These are phyloP conservation scores for Cutaneotrichosporon sp. DNA, from an alignment of 1,284 basidiomycete genomes.

Conservation along the genomic window DNA sequence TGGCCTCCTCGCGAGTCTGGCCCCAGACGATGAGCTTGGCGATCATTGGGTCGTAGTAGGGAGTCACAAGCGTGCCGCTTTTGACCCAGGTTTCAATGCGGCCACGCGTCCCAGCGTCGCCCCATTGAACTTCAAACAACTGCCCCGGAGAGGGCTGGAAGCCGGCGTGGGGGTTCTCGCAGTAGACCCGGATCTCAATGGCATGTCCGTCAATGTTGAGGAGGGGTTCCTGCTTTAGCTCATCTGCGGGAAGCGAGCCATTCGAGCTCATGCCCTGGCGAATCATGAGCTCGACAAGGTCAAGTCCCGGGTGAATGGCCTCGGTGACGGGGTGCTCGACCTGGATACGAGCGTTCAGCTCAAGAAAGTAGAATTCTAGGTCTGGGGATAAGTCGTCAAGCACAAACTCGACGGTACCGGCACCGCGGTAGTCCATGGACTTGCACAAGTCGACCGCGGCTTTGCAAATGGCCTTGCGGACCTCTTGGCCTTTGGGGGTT, in stretches of 20 bases:
- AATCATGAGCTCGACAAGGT: conserved; percentile 93
- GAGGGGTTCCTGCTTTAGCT: conserved; percentile 40
- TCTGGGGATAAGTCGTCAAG: conserved; percentile 81
- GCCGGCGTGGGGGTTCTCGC: conserved; percentile 98
- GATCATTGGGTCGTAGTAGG: conserved; percentile 58
- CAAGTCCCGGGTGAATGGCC: conserved; percentile 93
- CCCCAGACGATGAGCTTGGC: conserved; percentile 36
- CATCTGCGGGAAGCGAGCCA: conserved; percentile 52
- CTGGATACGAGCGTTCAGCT: conserved; percentile 98
- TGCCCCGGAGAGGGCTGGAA: conserved; percentile 84
- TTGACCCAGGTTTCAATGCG: conserved; percentile 40
- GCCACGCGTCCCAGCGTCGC: conserved; percentile 30
- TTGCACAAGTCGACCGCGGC: conserved; percentile 96
- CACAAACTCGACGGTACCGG: conserved; percentile 97
- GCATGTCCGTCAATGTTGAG: conserved; percentile 98
- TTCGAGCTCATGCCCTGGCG: conserved; percentile 94
- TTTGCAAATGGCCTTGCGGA: conserved; percentile 95
- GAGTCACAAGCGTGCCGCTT: conserved; percentile 52
- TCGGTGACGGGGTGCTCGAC: conserved; percentile 99
- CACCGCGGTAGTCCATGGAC: conserved; percentile 97
- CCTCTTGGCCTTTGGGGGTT: conserved; percentile 75
- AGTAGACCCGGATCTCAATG: conserved; percentile 97
- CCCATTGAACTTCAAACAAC: conserved; percentile 56
- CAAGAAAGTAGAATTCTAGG: conserved; percentile 99
- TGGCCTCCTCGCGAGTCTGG: conserved; percentile 19